Percentiles rank a stretch among this genome's conserved stretches.
Conservation (phyloP, 2,329 filamentous ascomycete species). For the Stagonosporopsis chrysanthemi region DNA sequence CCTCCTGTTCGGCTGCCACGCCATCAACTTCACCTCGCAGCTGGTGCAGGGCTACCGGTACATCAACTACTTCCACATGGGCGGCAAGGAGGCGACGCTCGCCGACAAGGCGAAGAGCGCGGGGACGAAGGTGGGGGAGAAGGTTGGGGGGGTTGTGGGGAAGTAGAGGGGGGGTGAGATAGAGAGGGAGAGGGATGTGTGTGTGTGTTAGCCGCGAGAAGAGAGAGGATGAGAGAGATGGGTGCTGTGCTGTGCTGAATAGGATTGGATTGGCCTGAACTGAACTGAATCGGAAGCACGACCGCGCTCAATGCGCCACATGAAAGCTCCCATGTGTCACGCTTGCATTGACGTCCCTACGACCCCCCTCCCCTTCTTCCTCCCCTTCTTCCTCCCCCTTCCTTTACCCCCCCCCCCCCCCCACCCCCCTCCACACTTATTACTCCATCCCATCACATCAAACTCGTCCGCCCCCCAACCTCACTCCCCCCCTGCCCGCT, state of each 20-base stretch:
- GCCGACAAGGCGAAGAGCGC: neutral
- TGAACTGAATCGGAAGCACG: no score
- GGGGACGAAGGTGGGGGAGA: slow-evolving; percentile 40
- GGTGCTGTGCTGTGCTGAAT: neutral
- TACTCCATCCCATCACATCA: slow-evolving; percentile 70
- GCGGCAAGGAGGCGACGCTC: slow-evolving; percentile 52
- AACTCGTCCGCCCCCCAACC: slow-evolving; percentile 87
- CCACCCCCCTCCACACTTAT: no score
- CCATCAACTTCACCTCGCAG: slow-evolving; percentile 70
- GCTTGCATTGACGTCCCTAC: no score
- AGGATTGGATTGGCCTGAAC: no score
- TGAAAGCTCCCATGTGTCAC: no score
- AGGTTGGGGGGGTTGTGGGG: neutral
- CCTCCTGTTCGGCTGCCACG: slow-evolving; percentile 72
- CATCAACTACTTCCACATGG: slow-evolving; percentile 65
- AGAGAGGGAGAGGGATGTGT: no score
- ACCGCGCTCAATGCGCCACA: no score
- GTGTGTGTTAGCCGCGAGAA: slow-evolving; percentile 1
- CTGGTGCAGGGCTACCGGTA: slow-evolving; percentile 68
- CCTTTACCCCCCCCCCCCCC: no score
- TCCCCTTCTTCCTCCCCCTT: no score
- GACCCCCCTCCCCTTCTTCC: no score
- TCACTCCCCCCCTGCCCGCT: slow-evolving; percentile 91
- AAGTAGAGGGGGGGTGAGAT: neutral
- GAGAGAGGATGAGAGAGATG: neutral